phyloP scores from a whole-genome alignment of 257 asterid genomes.

The Fraxinus americana region DNA sequence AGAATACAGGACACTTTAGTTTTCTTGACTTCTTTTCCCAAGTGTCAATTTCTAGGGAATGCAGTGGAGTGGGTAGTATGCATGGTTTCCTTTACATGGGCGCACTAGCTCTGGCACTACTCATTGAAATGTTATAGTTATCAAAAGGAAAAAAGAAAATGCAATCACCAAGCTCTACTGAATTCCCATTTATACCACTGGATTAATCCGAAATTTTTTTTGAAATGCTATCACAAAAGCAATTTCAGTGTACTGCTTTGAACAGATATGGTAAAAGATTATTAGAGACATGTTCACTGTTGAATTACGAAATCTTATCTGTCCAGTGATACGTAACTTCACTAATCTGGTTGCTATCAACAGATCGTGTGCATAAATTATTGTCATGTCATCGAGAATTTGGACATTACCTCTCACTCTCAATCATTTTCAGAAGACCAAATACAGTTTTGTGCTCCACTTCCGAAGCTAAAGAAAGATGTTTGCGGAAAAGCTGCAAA shows the following conservation, averaged over 20 bases:
- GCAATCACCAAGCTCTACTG: constrained; percentile 3
- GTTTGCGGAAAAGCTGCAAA: constrained; percentile 91
- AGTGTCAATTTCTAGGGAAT: neutral
- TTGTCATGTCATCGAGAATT: constrained; percentile 8
- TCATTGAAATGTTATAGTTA: neutral
- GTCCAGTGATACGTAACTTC: constrained; percentile 5
- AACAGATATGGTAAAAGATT: neutral
- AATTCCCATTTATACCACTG: neutral
- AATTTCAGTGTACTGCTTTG: neutral
- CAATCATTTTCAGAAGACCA: constrained; percentile 90
- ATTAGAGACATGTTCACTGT: constrained; percentile 8
- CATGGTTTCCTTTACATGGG: neutral
- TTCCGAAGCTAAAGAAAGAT: constrained; percentile 86
- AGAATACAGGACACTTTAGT: neutral
- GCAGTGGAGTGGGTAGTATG: neutral
- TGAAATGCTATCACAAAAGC: neutral
- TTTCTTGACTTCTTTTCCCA: neutral
- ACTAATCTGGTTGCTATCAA: constrained; percentile 2
- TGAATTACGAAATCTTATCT: constrained; percentile 4
- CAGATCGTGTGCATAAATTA: neutral
- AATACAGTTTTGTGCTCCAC: constrained; percentile 91
- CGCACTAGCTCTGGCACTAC: neutral
- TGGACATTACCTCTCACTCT: constrained; percentile 72
- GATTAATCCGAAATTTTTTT: constrained; percentile 7
- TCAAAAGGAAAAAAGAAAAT: neutral